These are phyloP conservation scores for Sporisorium sorghi DNA, from an alignment of 1,284 basidiomycete genomes.

Conservation along the genomic window DNA sequence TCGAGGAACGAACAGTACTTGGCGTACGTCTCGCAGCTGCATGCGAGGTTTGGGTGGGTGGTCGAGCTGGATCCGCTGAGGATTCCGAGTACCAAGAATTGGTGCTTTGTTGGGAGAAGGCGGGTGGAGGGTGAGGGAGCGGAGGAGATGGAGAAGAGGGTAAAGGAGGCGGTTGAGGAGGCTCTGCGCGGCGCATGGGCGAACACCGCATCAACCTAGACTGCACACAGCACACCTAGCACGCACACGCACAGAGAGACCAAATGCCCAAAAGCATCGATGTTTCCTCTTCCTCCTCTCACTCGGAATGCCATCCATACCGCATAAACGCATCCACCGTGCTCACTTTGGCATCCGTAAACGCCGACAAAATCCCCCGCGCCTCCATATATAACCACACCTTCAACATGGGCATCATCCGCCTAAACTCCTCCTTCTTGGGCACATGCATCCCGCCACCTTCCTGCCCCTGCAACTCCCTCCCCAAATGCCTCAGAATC, in stretches of 20 bases:
- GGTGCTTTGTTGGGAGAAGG: constrained; percentile 78
- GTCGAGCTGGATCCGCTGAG: constrained; percentile 86
- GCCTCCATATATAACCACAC: constrained; percentile 64
- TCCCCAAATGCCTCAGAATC: constrained; percentile 61
- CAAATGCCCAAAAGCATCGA: not conserved
- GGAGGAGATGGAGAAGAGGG: not conserved
- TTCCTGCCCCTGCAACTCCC: constrained; percentile 42
- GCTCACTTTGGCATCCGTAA: constrained; percentile 48
- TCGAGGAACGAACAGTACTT: constrained; percentile 70
- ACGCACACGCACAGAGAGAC: not conserved
- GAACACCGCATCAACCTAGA: not conserved
- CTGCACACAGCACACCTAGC: not conserved
- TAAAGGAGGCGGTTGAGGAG: constrained; percentile 13
- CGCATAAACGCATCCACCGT: constrained; percentile 64
- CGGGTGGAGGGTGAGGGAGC: not conserved
- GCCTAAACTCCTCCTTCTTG: constrained; percentile 38
- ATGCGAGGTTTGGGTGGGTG: constrained; percentile 80
- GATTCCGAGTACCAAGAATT: constrained; percentile 92
- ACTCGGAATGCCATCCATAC: constrained; percentile 64
- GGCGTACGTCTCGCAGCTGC: constrained; percentile 64
- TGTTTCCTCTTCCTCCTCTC: constrained; percentile 1
- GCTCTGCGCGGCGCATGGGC: constrained; percentile 16
- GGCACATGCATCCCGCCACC: constrained; percentile 34
- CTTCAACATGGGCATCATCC: constrained; percentile 60
- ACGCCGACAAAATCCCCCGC: constrained; percentile 45